These are phyloP conservation scores for Penicillium sp. DNA, from an alignment of 2,329 filamentous ascomycete species.

Conservation along the genomic window DNA sequence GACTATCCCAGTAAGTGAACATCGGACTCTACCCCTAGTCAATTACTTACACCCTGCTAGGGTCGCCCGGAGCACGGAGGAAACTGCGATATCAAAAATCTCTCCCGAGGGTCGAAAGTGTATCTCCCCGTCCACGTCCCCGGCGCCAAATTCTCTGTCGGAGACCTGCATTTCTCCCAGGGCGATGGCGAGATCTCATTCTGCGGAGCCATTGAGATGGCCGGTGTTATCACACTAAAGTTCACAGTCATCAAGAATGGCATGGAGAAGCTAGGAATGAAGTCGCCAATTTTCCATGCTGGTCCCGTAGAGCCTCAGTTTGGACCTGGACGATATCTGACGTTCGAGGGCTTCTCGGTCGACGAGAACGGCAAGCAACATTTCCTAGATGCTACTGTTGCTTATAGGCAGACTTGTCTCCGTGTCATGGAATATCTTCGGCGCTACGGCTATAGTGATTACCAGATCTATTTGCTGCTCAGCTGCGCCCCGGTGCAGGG, in stretches of 20 bases:
- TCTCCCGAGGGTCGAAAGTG: conserved; percentile 74
- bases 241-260: conserved; percentile 84
- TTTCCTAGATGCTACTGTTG: conserved; percentile 81
- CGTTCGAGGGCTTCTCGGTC: conserved; percentile 87
- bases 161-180: conserved; percentile 83
- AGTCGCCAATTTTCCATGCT: conserved; percentile 79
- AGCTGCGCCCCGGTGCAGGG: conserved; percentile 86
- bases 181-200: conserved; percentile 91
- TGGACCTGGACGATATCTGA: conserved; percentile 75
- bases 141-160: conserved; percentile 86
- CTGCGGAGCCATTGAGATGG: conserved; percentile 91
- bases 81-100: conserved; percentile 89
- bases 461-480: conserved; percentile 83
- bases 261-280: conserved; percentile 70
- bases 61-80: conserved; percentile 83
- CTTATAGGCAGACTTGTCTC: conserved; percentile 78
- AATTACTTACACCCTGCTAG: conserved; percentile 13
- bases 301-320: conserved; percentile 88
- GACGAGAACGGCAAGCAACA: conserved; percentile 87
- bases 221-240: conserved; percentile 84
- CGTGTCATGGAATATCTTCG: conserved; percentile 76
- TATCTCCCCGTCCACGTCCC: conserved; percentile 84
- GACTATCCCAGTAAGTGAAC: conserved; percentile 65
- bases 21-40: neutral
- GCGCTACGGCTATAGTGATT: conserved; percentile 66